phyloP scores from a whole-genome alignment of 805 yeast genomes.

The Zygosaccharomyces bisporus region DNA sequence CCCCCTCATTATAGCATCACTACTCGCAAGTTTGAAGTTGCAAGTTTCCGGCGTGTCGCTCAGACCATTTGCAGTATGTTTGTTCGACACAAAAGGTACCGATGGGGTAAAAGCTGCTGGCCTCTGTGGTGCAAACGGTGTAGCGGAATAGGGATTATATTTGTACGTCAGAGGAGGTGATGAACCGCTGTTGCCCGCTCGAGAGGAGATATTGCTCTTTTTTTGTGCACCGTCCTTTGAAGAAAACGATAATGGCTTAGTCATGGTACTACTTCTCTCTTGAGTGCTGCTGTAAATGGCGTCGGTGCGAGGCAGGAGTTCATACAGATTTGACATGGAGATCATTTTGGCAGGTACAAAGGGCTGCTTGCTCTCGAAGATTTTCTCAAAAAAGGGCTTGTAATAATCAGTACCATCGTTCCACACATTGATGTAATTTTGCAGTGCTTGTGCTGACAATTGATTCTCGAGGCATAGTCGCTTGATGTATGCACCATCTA shows the following conservation, averaged over 20 bases:
- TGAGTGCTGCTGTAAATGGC: slow-evolving; percentile 4
- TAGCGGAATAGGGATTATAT: slow-evolving; percentile 27
- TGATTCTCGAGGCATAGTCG: slow-evolving; percentile 22
- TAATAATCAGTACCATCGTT: slow-evolving; percentile 35
- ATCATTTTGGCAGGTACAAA: slow-evolving; percentile 9
- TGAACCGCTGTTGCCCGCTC: slow-evolving; percentile 3
- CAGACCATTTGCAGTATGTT: not conserved
- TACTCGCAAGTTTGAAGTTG: not conserved
- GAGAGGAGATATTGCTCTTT: slow-evolving; percentile 1
- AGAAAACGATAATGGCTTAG: not conserved
- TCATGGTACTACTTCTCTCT: slow-evolving; percentile 1
- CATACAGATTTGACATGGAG: slow-evolving; percentile 15
- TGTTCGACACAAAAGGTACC: not conserved
- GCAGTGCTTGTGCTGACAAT: slow-evolving; percentile 24
- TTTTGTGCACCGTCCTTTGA: slow-evolving; percentile 2
- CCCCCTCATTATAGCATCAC: not conserved
- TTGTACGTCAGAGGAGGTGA: slow-evolving; percentile 12
- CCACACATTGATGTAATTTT: slow-evolving; percentile 32
- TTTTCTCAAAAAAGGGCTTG: slow-evolving; percentile 21
- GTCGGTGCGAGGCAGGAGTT: slow-evolving; percentile 18
- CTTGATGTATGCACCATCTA: slow-evolving; percentile 6
- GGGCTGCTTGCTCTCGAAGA: slow-evolving; percentile 25
- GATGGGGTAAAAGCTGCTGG: slow-evolving; percentile 1
- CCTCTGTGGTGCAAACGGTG: slow-evolving; percentile 24
- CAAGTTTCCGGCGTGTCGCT: slow-evolving; percentile 3